Evolutionary conservation across 2,329 filamentous ascomycete genomes (phyloP).

Genomic region (Cercospora nicotianae): DNA sequence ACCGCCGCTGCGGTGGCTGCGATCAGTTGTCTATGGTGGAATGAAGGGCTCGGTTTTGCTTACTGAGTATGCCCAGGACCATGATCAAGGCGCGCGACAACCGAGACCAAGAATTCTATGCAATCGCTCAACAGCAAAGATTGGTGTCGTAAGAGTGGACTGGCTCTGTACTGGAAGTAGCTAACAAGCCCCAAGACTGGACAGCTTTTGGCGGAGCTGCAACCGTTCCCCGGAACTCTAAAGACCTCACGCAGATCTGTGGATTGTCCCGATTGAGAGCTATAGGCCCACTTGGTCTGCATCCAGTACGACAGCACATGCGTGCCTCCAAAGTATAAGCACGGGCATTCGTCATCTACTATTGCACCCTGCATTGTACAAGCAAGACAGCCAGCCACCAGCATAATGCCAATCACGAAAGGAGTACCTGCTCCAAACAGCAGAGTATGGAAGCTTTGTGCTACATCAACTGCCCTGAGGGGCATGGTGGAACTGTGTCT

Average conservation of each 20-base stretch:
- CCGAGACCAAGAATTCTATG: not conserved
- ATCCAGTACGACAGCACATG: constrained; percentile 7
- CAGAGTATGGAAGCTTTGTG: not conserved
- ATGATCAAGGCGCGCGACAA: not conserved
- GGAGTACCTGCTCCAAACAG: not conserved
- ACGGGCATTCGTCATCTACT: constrained; percentile 1
- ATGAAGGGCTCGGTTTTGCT: not conserved
- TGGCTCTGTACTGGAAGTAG: too few relatives aligned
- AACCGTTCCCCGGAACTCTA: not conserved
- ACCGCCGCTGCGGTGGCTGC: constrained; percentile 28
- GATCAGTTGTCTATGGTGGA: not conserved
- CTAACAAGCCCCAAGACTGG: not conserved
- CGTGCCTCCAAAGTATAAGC: not conserved
- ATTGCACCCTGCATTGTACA: not conserved
- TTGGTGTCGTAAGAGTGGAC: not conserved
- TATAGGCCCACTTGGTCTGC: not conserved
- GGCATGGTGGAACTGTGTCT: not conserved
- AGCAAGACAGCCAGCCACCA: not conserved
- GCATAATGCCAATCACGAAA: too few relatives aligned
- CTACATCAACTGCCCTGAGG: not conserved
- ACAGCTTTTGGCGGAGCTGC: not conserved
- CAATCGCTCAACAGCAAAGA: not conserved
- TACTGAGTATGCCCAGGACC: constrained; percentile 19
- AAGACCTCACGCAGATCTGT: not conserved
- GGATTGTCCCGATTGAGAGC: constrained; percentile 6